Evolutionary conservation across 257 asterid genomes (phyloP), one percentile per base, ranked within the genome.

Genomic region (Misopates orontium): DNA sequence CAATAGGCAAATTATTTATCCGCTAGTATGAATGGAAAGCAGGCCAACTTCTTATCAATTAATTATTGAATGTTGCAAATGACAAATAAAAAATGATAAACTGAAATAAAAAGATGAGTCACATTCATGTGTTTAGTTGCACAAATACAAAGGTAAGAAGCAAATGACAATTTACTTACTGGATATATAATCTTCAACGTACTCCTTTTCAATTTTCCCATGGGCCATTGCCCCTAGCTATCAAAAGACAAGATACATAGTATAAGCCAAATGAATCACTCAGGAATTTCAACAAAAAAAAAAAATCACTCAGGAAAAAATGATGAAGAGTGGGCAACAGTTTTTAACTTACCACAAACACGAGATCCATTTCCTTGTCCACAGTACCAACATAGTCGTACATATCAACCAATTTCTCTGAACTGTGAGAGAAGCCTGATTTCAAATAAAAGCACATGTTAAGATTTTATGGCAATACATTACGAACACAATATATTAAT

Each of bases 201-300:
- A 83, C 23, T 85, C 93, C 36, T 65, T 81, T 3, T 84, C 94
- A 72, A 87, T 84, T 85, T 85, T 93, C 31, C 98, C 97, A 76
- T 90, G 94, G 62, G 96, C 77, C 98, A 93, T 90, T 62, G 98
- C 97, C 60, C 98, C 98, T 64, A 93, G 83, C 98, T 93, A 75
- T 64, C 71, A 18, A 72, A 52, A 31, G 56, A 71, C 62, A 51
- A 54, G 63, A 23, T 49, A 62, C 40, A 36, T 19, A 24, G 54
- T 49, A 56, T 47, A 57, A 54, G 56, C 16, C 19, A 51, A 64
- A 49, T 24, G 58, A 62, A 53, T 32, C 40, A 41, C 25, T 24
- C 28, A 23, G 2, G 1, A 11, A 22, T n/a, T n/a, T n/a, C n/a
- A n/a, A n/a, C n/a, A n/a, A n/a, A n/a, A n/a, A n/a, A n/a, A n/a